These are phyloP conservation scores for Aureococcus anophagefferens DNA, from an alignment of 108 stramenopile species.

Conservation along the genomic window DNA sequence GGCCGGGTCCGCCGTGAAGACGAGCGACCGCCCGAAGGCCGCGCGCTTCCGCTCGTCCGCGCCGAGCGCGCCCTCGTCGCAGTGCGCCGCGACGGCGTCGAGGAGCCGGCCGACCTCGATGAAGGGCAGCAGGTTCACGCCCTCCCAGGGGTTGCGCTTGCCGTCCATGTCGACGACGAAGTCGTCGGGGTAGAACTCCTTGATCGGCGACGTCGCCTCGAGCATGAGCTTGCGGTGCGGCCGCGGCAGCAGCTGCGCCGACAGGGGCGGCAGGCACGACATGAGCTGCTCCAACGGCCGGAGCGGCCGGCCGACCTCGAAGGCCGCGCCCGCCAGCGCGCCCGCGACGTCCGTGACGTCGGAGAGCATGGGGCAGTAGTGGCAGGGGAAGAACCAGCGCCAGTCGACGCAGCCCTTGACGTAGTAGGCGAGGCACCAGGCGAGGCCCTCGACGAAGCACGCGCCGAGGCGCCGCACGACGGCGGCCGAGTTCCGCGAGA, in stretches of 20 bases:
- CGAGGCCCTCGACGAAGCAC: conserved; percentile 70
- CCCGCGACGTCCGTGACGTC: conserved; percentile 75
- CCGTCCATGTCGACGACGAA: conserved; percentile 97
- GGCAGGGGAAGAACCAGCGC: conserved; percentile 98
- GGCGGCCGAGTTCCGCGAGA: conserved; percentile 22
- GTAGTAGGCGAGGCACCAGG: conserved; percentile 98
- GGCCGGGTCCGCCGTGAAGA: conserved; percentile 2
- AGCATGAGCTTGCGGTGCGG: conserved; percentile 77
- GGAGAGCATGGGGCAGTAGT: conserved; percentile 85
- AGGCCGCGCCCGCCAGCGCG: conserved; percentile 63
- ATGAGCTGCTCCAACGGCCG: conserved; percentile 91
- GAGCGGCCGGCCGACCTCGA: conserved; percentile 76
- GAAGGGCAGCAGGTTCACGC: conserved; percentile 92
- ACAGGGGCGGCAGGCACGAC: conserved; percentile 85
- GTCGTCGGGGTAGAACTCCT: conserved; percentile 79
- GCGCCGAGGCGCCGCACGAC: background rate
- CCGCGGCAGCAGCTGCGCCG: conserved; percentile 68
- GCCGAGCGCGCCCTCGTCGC: conserved; percentile 62
- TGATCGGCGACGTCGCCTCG: conserved; percentile 68
- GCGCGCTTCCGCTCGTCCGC: conserved; percentile 45
- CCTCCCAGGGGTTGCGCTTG: conserved; percentile 97
- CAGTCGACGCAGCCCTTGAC: conserved; percentile 91
- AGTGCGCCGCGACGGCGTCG: conserved; percentile 56
- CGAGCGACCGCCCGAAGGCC: background rate
- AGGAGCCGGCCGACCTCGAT: conserved; percentile 79